A percentile compares a stretch with the other conserved stretches of the same genome.
Evolutionary conservation across 805 yeast genomes (phyloP).

Genomic region (Ogataea wickerhamii): DNA sequence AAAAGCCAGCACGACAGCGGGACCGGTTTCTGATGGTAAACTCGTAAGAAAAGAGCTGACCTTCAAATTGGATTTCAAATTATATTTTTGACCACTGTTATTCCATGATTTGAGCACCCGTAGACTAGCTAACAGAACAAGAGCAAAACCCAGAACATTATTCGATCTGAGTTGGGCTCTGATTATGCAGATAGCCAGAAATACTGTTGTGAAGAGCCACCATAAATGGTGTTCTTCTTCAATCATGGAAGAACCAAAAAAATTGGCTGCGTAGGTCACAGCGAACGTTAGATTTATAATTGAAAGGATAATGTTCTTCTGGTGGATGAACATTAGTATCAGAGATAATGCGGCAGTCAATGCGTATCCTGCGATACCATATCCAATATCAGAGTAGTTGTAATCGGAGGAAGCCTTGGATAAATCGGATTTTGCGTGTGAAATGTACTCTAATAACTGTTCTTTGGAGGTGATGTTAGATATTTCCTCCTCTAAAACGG

Average conservation of each 20-base stretch:
- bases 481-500: slow-evolving; percentile 12
- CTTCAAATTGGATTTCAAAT: slow-evolving; percentile 44
- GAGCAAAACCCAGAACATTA: slow-evolving; percentile 13
- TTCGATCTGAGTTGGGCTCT: neutral
- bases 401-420: slow-evolving; percentile 72
- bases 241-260: slow-evolving; percentile 84
- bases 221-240: slow-evolving; percentile 97
- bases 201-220: slow-evolving; percentile 70
- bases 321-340: slow-evolving; percentile 20
- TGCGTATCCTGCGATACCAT: slow-evolving; percentile 36
- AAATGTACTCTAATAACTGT: slow-evolving; percentile 34
- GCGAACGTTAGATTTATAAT: slow-evolving; percentile 29
- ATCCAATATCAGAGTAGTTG: slow-evolving; percentile 46
- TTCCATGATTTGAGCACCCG: slow-evolving; percentile 80
- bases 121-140: slow-evolving; percentile 33
- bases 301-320: slow-evolving; percentile 10
- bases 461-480: slow-evolving; percentile 10
- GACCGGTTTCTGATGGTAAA: slow-evolving; percentile 21
- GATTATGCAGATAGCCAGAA: slow-evolving; percentile 8
- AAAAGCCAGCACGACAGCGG: slow-evolving; percentile 17
- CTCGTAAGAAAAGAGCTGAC: slow-evolving; percentile 41
- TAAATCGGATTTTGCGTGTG: slow-evolving; percentile 45
- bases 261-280: slow-evolving; percentile 44
- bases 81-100: slow-evolving; percentile 82
- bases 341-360: slow-evolving; percentile 32